Percentiles rank a stretch among this genome's conserved stretches.
phyloP scores from a whole-genome alignment of 163 green algal species.

The Prototheca wickerhamii region DNA sequence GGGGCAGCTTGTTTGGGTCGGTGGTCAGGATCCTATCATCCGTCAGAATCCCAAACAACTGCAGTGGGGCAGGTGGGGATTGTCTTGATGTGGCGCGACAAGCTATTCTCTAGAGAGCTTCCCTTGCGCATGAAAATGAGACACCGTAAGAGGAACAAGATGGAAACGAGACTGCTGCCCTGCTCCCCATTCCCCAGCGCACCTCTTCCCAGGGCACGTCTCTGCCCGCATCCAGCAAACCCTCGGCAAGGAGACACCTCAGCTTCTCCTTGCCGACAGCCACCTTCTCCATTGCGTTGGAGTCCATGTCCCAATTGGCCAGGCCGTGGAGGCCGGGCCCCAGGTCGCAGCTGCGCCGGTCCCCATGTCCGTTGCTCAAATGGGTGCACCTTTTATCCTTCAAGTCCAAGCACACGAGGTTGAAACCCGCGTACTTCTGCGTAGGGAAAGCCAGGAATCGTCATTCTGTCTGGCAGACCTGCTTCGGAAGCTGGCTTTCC shows the following conservation, averaged over 20 bases:
- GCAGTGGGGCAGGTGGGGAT: too few relatives aligned
- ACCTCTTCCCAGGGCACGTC: background rate
- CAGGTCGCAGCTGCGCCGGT: background rate
- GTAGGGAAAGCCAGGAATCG: background rate
- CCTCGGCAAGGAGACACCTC: background rate
- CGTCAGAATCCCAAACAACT: too few relatives aligned
- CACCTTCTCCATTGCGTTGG: background rate
- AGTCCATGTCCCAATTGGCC: background rate
- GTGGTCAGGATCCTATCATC: background rate
- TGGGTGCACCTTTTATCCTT: background rate
- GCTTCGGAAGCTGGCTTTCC: too few relatives aligned
- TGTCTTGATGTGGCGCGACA: too few relatives aligned
- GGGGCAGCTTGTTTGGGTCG: too few relatives aligned
- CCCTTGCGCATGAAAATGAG: too few relatives aligned
- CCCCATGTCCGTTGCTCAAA: background rate
- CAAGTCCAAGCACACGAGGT: slow-evolving; percentile 1
- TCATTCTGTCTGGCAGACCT: too few relatives aligned
- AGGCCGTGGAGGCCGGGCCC: background rate
- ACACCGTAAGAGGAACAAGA: too few relatives aligned
- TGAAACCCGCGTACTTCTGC: background rate
- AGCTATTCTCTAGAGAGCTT: too few relatives aligned
- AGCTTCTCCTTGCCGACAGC: background rate
- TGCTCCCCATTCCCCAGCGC: too few relatives aligned
- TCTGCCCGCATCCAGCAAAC: background rate
- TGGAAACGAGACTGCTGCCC: too few relatives aligned